Base-by-base conservation (phyloP, 345 rosid species). In the Gossypium mustelinum region DNA sequence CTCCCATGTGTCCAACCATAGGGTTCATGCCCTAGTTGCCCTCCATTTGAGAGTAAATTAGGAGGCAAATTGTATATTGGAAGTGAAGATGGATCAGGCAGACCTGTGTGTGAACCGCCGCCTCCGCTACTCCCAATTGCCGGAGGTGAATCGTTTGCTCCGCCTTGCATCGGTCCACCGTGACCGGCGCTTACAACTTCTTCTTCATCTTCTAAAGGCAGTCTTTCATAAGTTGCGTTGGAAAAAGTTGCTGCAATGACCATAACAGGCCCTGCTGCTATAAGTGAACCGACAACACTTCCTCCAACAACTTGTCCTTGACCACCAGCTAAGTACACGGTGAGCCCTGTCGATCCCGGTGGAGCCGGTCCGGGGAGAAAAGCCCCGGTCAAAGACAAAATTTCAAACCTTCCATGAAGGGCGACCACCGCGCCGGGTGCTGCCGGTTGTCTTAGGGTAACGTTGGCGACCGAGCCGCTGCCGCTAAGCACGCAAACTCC, bases 261-360 rank as follows among this genome's bases (percentile, higher is more conserved):
- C 90, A 92, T 88, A 13, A 92, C 93, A 0, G 97, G 87, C n/a
- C 97, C 97, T 1, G 88, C 93, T 10, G 94, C 92, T 0, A 88
- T 76, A 0, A 92, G 86, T 7, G 92, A 77, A 0, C 97, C 97
- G 4, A 87, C 91, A 11, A 92, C 94, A 73, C 90, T 92, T 22
- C 97, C 97, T 51, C 97, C 97, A 1, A 91, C 86, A 1, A 91
- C 92, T 67, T 91, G 97, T 8, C 97, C 97, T 11, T 89, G 97
- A 10, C 90, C 90, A 0, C 97, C 93, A 0, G 94, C 90, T 13
- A 92, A 66, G 81, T 89, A 92, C 24, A 92, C 89, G 8, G 97
- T 92, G 47, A 92, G 84, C 4, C 97, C 97, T 0, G 97, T 92
- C 1, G 94, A 84, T 0, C 97, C 97, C 3, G 94, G 94, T 9